Base-by-base conservation (phyloP, 768 basidiomycete genomes). In the Tricholoma bakamatsutake region DNA sequence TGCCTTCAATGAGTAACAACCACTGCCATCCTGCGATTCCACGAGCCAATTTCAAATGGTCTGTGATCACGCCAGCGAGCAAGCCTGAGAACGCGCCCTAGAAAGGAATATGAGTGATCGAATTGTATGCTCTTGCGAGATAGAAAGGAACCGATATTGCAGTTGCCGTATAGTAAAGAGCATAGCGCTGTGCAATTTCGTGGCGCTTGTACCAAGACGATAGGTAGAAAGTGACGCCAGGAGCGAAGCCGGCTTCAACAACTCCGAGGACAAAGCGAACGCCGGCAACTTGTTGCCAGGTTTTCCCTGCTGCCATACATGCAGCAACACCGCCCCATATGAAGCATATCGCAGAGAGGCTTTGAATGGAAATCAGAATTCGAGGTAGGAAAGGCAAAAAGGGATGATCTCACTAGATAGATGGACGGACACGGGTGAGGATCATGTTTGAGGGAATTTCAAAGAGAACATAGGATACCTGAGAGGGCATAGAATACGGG, bases 361-460 rank as follows among this genome's bases (percentile, higher is more conserved):
- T 37, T 13, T n/a, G 13, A 37, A 4, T 37, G 15, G 4, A 15
- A 37, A 15, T 37, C 3, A 10, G 31, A 10, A 37, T 37, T 15
- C 12, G 6, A 6, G 37, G 12, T 15, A 15, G 15, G 15, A 11
- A 37, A 37, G 15, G 2, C 37, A 37, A 13, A 15, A 15, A 15
- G 5, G 13, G 1, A 35, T 34, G 34, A 17, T 4, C 10, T 33
- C 7, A 56, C 60, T 55, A 62, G n/a, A 54, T 10, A 1, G 56
- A 59, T 18, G 65, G 64, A 21, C 62, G 51, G 5, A 59, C 39
- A 5, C 62, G 55, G 6, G 58, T 61, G 21, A 67, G 54, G 34
- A 66, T 42, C 57, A 67, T 60, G 53, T 66, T 67, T 24, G 62
- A 63, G 5, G 65, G 66, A 6, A 62, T 55, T 52, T 67, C 65